A percentile compares a stretch with the other conserved stretches of the same genome.
phyloP scores from a whole-genome alignment of 2,329 filamentous ascomycete genomes.

The Fusarium sp. region DNA sequence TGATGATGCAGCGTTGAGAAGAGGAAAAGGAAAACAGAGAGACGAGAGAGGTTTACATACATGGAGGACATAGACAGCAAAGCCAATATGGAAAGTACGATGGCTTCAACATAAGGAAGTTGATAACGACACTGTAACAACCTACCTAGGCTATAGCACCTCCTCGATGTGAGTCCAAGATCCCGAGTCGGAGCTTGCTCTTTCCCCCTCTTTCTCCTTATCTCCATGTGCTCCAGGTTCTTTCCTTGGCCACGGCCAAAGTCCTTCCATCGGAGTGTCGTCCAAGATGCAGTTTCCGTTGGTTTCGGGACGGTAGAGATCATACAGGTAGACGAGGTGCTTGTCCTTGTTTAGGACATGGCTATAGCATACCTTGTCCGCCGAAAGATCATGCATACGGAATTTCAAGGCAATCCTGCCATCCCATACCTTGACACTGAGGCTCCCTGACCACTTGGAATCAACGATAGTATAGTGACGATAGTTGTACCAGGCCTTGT shows the following conservation, averaged over 20 bases:
- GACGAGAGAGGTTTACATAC: too few species aligned
- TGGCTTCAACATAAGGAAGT: background rate
- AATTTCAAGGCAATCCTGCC: background rate
- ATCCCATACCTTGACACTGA: background rate
- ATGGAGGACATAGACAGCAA: too few species aligned
- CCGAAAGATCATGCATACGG: slow-evolving; percentile 1
- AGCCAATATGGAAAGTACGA: too few species aligned
- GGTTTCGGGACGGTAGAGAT: background rate
- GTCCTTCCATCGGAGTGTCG: background rate
- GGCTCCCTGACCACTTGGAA: background rate
- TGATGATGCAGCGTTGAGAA: too few species aligned
- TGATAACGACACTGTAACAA: background rate
- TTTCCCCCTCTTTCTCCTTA: background rate
- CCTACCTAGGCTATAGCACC: too few species aligned
- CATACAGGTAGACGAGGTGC: background rate
- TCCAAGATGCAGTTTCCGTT: slow-evolving; percentile 4
- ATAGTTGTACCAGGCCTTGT: background rate
- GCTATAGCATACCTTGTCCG: background rate
- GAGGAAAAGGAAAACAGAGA: too few species aligned
- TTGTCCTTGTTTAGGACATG: background rate
- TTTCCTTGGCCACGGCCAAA: slow-evolving; percentile 1
- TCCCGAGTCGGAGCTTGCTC: background rate
- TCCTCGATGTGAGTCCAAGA: background rate
- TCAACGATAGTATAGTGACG: slow-evolving; percentile 3
- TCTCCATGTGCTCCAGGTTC: background rate